Conservation (phyloP, 345 rosid genomes). For the Pistacia atlantica region DNA sequence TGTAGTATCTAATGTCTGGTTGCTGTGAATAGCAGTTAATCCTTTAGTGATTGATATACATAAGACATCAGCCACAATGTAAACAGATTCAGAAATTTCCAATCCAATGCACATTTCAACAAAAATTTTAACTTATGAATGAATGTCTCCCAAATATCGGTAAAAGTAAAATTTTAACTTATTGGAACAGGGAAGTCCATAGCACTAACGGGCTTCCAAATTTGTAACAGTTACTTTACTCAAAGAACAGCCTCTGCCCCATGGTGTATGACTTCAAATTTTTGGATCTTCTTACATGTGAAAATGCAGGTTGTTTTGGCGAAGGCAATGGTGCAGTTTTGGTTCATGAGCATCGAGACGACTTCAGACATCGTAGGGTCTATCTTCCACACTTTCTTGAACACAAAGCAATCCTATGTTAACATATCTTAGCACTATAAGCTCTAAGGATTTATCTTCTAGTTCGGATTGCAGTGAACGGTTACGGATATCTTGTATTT, state of each 20-base stretch:
- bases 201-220: slow-evolving; percentile 5
- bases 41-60: too few relatives aligned
- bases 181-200: too few relatives aligned
- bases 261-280: neutral
- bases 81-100: too few relatives aligned
- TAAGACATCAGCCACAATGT: too few relatives aligned
- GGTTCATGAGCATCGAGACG: slow-evolving; percentile 29
- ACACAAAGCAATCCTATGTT: slow-evolving; percentile 37
- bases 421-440: slow-evolving; percentile 19
- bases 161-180: too few relatives aligned
- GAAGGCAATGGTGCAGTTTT: slow-evolving; percentile 22
- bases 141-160: too few relatives aligned
- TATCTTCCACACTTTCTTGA: slow-evolving; percentile 30
- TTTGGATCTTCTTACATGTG: slow-evolving; percentile 12
- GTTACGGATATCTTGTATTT: too few relatives aligned
- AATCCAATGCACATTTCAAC: too few relatives aligned
- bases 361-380: slow-evolving; percentile 30
- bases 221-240: slow-evolving; percentile 2
- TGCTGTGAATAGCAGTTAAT: too few relatives aligned
- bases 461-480: neutral
- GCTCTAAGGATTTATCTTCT: neutral
- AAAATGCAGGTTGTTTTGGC: slow-evolving; percentile 37
- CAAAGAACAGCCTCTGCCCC: neutral
- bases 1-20: too few relatives aligned
- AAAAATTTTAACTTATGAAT: too few relatives aligned